Evolutionary conservation across 768 basidiomycete genomes (phyloP).

Genomic region (Daedaleopsis nitida): DNA sequence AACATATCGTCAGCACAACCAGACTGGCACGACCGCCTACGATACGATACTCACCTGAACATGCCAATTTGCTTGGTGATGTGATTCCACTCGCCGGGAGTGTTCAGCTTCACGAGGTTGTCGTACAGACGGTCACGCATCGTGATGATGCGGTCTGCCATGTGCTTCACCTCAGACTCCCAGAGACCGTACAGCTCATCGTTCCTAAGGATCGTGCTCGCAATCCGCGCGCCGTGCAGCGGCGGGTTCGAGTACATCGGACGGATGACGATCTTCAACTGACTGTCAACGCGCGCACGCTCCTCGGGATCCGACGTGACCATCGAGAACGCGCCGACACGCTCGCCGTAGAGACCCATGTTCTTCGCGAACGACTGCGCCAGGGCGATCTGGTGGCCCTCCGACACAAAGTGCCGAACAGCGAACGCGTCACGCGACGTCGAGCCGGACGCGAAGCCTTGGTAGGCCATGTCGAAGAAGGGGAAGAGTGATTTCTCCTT

Average conservation of each 20-base stretch:
- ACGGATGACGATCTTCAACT: conserved; percentile 92
- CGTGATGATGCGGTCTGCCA: conserved; percentile 93
- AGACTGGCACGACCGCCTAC: not conserved
- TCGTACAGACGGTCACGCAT: conserved; percentile 88
- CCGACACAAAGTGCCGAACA: conserved; percentile 87
- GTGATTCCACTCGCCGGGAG: conserved; percentile 94
- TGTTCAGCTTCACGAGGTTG: conserved; percentile 75
- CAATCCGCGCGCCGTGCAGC: conserved; percentile 84
- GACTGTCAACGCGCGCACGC: conserved; percentile 87
- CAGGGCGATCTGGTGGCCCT: conserved; percentile 89
- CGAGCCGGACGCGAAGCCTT: conserved; percentile 96
- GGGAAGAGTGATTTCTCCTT: conserved; percentile 92
- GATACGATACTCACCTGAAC: conserved; percentile 72
- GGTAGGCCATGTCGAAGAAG: conserved; percentile 99
- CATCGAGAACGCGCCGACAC: conserved; percentile 95
- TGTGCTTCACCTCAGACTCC: conserved; percentile 90
- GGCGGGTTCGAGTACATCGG: conserved; percentile 99
- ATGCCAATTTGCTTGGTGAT: conserved; percentile 97
- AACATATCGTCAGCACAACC: conserved; percentile 1
- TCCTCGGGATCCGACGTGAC: conserved; percentile 68
- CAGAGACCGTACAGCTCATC: conserved; percentile 79
- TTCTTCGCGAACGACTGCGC: conserved; percentile 99
- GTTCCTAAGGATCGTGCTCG: conserved; percentile 79
- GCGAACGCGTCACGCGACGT: conserved; percentile 92
- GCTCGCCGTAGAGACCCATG: conserved; percentile 98